Conservation (phyloP, 371 early-diverging fungal genomes). For the Syncephalastrum racemosum region DNA sequence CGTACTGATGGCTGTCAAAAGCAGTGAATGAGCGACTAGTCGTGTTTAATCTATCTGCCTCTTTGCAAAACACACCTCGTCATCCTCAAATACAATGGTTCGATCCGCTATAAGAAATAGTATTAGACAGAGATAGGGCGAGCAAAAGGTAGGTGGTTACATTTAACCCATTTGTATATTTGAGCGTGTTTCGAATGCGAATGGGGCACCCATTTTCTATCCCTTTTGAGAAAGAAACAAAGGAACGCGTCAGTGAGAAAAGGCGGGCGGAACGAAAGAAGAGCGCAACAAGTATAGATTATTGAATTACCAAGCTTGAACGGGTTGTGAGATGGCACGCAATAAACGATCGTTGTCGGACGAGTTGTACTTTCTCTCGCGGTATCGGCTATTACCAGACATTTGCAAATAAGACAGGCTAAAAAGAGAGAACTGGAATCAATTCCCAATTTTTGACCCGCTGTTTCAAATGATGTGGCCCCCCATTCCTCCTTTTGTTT, state of each 20-base stretch:
- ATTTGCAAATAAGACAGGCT: constrained; percentile 1
- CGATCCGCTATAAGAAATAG: constrained; percentile 18
- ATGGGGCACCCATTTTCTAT: constrained; percentile 59
- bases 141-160: constrained; percentile 23
- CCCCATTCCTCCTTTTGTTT: too few species aligned
- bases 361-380: constrained; percentile 46
- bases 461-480: too few species aligned
- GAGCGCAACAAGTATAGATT: constrained; percentile 4
- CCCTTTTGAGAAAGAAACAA: constrained; percentile 32
- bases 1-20: too few species aligned
- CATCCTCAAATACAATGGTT: constrained; percentile 34
- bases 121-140: neutral
- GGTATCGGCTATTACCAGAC: constrained; percentile 38
- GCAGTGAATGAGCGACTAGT: too few species aligned
- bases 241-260: neutral
- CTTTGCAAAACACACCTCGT: constrained; percentile 16
- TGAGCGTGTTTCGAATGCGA: constrained; percentile 49
- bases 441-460: too few species aligned
- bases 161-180: constrained; percentile 61
- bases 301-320: constrained; percentile 43
- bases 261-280: neutral
- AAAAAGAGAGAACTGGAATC: too few species aligned
- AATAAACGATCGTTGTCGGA: constrained; percentile 47
- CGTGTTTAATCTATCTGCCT: too few species aligned
- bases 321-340: constrained; percentile 49